Evolutionary conservation across 805 yeast species (phyloP).

Genomic region (Kazachstania taianensis): DNA sequence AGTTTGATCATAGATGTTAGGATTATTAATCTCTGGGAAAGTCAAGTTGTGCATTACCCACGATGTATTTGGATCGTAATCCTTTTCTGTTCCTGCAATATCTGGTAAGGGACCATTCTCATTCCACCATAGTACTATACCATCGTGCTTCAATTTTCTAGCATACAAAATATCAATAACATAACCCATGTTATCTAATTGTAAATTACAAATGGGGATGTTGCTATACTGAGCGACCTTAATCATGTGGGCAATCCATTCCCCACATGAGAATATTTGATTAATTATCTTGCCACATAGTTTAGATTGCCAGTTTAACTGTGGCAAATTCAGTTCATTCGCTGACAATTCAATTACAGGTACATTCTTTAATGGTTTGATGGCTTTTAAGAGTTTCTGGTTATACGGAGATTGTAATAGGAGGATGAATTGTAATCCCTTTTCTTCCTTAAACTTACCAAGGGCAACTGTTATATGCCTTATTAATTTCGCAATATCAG

Average conservation of each 20-base stretch:
- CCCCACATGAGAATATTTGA: constrained; percentile 62
- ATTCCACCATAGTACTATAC: constrained; percentile 91
- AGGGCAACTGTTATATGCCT: constrained; percentile 47
- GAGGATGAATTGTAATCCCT: constrained; percentile 53
- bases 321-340: constrained; percentile 52
- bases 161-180: constrained; percentile 84
- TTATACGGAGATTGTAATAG: constrained; percentile 66
- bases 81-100: constrained; percentile 72
- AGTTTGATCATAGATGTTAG: constrained; percentile 72
- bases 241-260: constrained; percentile 60
- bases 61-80: constrained; percentile 35
- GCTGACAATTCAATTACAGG: constrained; percentile 56
- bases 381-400: constrained; percentile 35
- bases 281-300: constrained; percentile 55
- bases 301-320: constrained; percentile 72
- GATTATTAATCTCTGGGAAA: constrained; percentile 62
- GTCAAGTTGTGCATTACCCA: constrained; percentile 43
- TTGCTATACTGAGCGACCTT: constrained; percentile 61
- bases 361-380: constrained; percentile 41
- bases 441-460: constrained; percentile 50
- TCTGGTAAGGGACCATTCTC: constrained; percentile 61
- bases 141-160: constrained; percentile 52
- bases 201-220: constrained; percentile 79
- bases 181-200: constrained; percentile 64
- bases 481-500: constrained; percentile 45